Base-by-base conservation (phyloP, 2,329 filamentous ascomycete species). In the Trichoderma koningiopsis region DNA sequence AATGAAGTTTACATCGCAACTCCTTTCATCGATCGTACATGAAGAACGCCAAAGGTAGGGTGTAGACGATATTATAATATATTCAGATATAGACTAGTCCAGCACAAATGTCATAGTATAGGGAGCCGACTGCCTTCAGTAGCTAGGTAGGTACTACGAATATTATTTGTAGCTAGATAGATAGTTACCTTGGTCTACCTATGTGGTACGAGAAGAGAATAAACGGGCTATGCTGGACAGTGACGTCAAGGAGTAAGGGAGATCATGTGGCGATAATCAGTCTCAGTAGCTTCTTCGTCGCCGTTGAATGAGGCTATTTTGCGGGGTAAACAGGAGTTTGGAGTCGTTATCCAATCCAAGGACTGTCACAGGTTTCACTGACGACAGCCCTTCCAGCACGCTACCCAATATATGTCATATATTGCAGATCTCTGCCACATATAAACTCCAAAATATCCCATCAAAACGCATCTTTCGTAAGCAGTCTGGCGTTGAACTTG, bases 221-320 rank as follows among this genome's bases (percentile, higher is more conserved):
- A 49, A 43, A 5, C 58, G 11, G 40, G 58, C 58, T 49, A n/a
- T 33, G 29, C 40, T 49, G 16, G n/a, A 43, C 14, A 47, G 53
- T 66, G 62, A 66, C 62, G 53, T 66, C 62, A 66, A 57, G 33
- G 22, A 24, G 53, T 27, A 49, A 61, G 5, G 52, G 11, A 43
- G 24, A 56, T 56, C 19, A 16, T 61, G 61, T 64, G 61, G 53
- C 62, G 10, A 53, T 33, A 56, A 19, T 49, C n/a, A 29, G 57
- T 58, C 37, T 66, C 37, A 27, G 14, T 27, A 40, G 55, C 49
- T 52, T 53, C 37, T 29, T 53, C 31, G 13, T 7, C 53, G 35
- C 52, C 35, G 33, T 64, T 52, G 27, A 35, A 31, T 22, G 33
- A 57, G 61, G 40, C 53, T 66, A 66, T 66, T 58, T 57, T 66